Evolutionary conservation across 2,329 filamentous ascomycete species (phyloP).

Genomic region (Fusarium sp.): DNA sequence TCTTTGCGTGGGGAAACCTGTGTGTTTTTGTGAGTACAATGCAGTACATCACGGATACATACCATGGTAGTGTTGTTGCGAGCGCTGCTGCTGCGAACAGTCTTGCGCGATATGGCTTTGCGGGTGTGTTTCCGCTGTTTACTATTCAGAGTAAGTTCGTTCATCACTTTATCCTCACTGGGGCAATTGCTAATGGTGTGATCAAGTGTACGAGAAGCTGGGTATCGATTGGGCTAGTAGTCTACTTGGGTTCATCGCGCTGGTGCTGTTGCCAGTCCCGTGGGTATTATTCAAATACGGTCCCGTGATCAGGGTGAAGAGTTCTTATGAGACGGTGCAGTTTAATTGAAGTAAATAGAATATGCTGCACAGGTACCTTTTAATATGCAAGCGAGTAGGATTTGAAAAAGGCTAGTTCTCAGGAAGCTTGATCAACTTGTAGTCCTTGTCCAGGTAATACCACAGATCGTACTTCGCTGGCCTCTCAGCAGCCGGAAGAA

Average conservation of each 20-base stretch:
- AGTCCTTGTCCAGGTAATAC: constrained; percentile 55
- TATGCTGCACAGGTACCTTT: too few relatives aligned
- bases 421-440: constrained; percentile 49
- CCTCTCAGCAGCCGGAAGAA: constrained; percentile 49
- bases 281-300: constrained; percentile 67
- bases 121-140: constrained; percentile 71
- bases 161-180: accelerated
- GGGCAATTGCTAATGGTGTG: constrained; percentile 13
- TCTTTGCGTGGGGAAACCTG: constrained; percentile 72
- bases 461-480: constrained; percentile 54
- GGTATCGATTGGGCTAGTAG: constrained; percentile 63
- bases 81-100: constrained; percentile 72
- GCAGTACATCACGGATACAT: constrained; percentile 69
- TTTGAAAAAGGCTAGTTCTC: constrained; percentile 58
- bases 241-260: constrained; percentile 61
- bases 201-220: constrained; percentile 57
- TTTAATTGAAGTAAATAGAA: constrained; percentile 1
- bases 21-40: constrained; percentile 68
- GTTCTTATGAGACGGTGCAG: constrained; percentile 27
- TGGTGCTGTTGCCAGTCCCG: constrained; percentile 64
- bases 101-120: constrained; percentile 67
- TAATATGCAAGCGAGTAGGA: neutral
- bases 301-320: constrained; percentile 44
- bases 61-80: constrained; percentile 67
- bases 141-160: constrained; percentile 65